Base-by-base conservation (phyloP, 768 basidiomycete species). In the Lactarius pseudohatsudake region DNA sequence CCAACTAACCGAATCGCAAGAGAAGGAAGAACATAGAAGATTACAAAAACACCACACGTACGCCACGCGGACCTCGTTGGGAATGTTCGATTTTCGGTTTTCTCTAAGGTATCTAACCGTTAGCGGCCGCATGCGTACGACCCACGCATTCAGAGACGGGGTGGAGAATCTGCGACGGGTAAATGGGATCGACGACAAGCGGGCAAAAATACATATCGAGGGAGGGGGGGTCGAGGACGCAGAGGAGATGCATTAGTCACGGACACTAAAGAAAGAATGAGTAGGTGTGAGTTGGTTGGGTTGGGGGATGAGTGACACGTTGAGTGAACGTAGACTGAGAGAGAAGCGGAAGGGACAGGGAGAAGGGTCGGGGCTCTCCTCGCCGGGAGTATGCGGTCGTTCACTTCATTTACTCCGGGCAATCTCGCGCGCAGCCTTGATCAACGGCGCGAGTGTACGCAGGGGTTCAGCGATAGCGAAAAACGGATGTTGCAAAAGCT, bases 361-460 rank as follows among this genome's bases (percentile, higher is more conserved):
- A 26, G 57, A 53, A 9, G 45, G 22, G 30, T 38, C 53, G n/a
- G 57, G 38, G 32, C n/a, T 5, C 11, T 6, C 32, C 43, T 45
- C 30, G 28, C 41, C 16, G 16, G 11, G 36, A n/a, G 30, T 22
- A 45, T 16, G 18, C 11, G 22, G n/a, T n/a, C n/a, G 20, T 20
- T 47, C 36, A 55, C 55, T 73, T 67, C 28, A 59, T 61, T 74
- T 67, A 73, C 65, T 85, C 83, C 69, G 79, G 75, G 90, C 88
- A 57, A 92, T 89, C 70, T 95, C 93, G 68, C 92, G 81, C 7
- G 94, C 94, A 15, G 94, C 93, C 76, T 95, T 96, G 82, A 96
- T 96, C 47, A 96, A 79, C 9, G 94, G 94, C 9, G 92, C 83
- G 61, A 96, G 80, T 22, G 92, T 94, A 64, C 91, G 83, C 61